Percentiles rank a stretch among this genome's conserved stretches.
These are phyloP conservation scores for Pseudogymnoascus sp. DNA, from an alignment of 2,329 filamentous ascomycete species.

Conservation along the genomic window DNA sequence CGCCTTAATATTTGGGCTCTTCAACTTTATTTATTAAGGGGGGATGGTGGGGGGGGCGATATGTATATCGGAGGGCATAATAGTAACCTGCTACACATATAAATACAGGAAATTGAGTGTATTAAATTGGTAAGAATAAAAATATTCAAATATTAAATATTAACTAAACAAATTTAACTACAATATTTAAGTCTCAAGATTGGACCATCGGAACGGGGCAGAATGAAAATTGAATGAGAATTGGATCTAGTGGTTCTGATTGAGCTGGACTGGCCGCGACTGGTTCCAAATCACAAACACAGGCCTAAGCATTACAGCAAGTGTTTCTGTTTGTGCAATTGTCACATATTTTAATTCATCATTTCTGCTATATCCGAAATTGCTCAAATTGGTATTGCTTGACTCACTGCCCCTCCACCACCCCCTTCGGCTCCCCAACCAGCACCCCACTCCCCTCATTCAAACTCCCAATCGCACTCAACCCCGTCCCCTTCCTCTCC, in stretches of 20 bases:
- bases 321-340: not conserved
- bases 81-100: too few relatives aligned
- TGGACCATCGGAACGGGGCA: too few relatives aligned
- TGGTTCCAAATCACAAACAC: not conserved
- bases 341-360: not conserved
- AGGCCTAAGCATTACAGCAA: not conserved
- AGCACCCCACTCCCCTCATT: not conserved
- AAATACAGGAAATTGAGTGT: too few relatives aligned
- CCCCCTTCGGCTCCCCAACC: not conserved
- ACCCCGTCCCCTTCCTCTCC: constrained; percentile 46
- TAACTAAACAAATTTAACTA: not conserved
- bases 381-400: constrained; percentile 6
- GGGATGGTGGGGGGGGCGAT: not conserved
- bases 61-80: not conserved
- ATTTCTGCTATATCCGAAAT: not conserved
- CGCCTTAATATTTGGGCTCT: not conserved
- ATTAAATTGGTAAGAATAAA: too few relatives aligned
- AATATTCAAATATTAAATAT: not conserved
- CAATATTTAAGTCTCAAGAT: not conserved
- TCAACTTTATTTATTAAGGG: not conserved
- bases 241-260: not conserved
- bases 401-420: not conserved
- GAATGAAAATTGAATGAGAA: too few relatives aligned
- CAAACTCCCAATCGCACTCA: constrained; percentile 35
- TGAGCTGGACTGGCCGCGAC: not conserved